Evolutionary conservation across 345 rosid genomes (phyloP), one percentile per base, ranked within the genome.

Genomic region (Dipteronia dyeriana): DNA sequence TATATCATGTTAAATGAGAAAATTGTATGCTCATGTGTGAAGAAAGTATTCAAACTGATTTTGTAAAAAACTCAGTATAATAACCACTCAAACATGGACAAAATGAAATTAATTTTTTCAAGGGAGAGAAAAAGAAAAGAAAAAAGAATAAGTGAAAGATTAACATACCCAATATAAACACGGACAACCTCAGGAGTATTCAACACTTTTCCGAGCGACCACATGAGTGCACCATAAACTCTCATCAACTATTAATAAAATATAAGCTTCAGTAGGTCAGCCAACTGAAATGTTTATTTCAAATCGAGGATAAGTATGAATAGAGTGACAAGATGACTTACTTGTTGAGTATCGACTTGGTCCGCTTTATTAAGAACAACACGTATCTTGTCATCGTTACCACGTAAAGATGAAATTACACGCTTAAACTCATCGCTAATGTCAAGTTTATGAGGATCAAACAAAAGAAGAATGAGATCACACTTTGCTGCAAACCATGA

Each of bases 401-500:
- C 98, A 73, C 89, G 97, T 43, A 94, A 71, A 70, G 94, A 96
- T 78, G 97, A 71, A 64, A 96, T 96, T 14, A 92, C 97, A 10
- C 94, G 95, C 81, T 91, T 96, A 87, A 96, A 94, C 82, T 96
- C 97, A 82, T 96, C 98, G 9, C 97, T 92, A 75, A 96, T 85
- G 81, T 96, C 97, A 70, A 92, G 96, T 77, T 94, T 96, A 79
- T 96, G 98, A 57, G 98, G 99, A 80, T 96, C 99, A 81, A 96
- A 96, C 65, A 96, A 85, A 79, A 96, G 98, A 65, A 96, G 91
- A 80, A 96, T 96, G 83, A 94, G 85, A 79, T 96, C 99, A 54
- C 97, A 90, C 81, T 96, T 96, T 57, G 98, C 90, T 69, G 99
- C 98, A 81, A 92, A 96, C 99, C 98, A 96, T 29, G 99, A 92